Evolutionary conservation across 805 yeast species (phyloP), one percentile per base, ranked within the genome.

Genomic region (Kuraishia capsulata): DNA sequence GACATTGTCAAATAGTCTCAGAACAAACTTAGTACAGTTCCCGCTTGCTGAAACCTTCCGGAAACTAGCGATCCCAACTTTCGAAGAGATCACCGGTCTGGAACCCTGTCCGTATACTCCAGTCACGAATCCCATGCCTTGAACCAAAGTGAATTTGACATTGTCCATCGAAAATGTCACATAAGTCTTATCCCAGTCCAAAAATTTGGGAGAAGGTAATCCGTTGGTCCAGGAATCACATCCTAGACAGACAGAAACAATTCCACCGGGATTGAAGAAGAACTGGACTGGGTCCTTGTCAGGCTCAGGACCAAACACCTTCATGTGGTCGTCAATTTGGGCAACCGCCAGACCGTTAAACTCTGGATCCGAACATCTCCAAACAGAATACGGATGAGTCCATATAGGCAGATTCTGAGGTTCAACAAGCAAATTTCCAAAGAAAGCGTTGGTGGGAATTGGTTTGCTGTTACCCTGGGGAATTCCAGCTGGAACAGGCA

Each of bases 61-160:
- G 39, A 81, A 64, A 16, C 62, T 61, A 43, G 69, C 73, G 39
- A 83, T 64, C 0, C 94, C 95, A 20, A 82, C 81, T 21, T 67
- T 70, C 19, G 84, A 73, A n/a, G 69, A 66, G 20, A 82, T 46
- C 42, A 59, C 54, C 2, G 87, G 82, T 21, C 65, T 65, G 48
- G 78, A 58, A 42, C 64, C 59, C 33, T 69, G 69, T 51, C 71
- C 67, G 44, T 71, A 80, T 20, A 71, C 61, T 16, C 77, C 85
- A 28, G 94, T 78, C 9, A 82, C 75, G 46, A 82, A 77, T 11
- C 95, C 95, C 74, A 71, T 69, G 39, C 96, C 96, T 55, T 81
- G 87, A n/a, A 79, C 83, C 40, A 83, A 52, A 2, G 94, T 89
- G 29, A 73, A 53, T 25, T 62, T 62, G 37, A 78, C 52, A 25